Percentiles rank a stretch among this genome's conserved stretches.
phyloP scores from a whole-genome alignment of 345 rosid species.

The Gossypium turneri region DNA sequence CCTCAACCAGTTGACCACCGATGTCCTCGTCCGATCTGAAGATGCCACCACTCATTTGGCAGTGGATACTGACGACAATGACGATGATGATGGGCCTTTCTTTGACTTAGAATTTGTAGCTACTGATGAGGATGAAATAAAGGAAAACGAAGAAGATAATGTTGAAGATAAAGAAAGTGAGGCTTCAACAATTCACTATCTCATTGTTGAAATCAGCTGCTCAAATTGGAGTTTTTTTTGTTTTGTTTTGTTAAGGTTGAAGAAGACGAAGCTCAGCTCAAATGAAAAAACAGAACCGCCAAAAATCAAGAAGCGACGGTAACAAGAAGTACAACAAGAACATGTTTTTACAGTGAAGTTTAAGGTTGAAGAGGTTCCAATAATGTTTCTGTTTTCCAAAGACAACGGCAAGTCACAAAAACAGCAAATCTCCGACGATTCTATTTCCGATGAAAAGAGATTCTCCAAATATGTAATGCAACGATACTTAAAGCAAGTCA shows the following conservation, averaged over 20 bases:
- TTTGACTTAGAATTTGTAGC: conserved; percentile 80
- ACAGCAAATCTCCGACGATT: conserved; percentile 32
- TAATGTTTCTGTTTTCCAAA: conserved; percentile 64
- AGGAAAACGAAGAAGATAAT: conserved; percentile 16
- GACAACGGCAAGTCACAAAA: conserved; percentile 50
- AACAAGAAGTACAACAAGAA: conserved; percentile 23
- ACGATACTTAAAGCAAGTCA: conserved; percentile 82
- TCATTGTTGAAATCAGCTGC: conserved; percentile 75
- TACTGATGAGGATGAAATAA: conserved; percentile 47
- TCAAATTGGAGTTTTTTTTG: conserved; percentile 57
- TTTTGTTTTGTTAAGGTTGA: conserved; percentile 44
- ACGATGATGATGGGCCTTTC: conserved; percentile 72
- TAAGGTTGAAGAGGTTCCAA: conserved; percentile 70
- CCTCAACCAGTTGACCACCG: too few species aligned
- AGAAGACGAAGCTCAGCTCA: conserved; percentile 40
- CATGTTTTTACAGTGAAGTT: conserved; percentile 56
- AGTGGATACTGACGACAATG: conserved; percentile 30
- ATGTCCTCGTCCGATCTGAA: too few species aligned
- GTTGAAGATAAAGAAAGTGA: conserved; percentile 22
- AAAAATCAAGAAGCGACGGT: conserved; percentile 18
- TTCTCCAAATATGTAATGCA: conserved; percentile 64
- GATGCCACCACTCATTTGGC: conserved; percentile 2
- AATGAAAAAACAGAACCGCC: conserved; percentile 19
- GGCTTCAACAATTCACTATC: conserved; percentile 37
- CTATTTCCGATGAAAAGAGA: conserved; percentile 39